Evolutionary conservation across 2,329 filamentous ascomycete genomes (phyloP), one percentile per base, ranked within the genome.

Genomic region (Diaporthe citriasiana): DNA sequence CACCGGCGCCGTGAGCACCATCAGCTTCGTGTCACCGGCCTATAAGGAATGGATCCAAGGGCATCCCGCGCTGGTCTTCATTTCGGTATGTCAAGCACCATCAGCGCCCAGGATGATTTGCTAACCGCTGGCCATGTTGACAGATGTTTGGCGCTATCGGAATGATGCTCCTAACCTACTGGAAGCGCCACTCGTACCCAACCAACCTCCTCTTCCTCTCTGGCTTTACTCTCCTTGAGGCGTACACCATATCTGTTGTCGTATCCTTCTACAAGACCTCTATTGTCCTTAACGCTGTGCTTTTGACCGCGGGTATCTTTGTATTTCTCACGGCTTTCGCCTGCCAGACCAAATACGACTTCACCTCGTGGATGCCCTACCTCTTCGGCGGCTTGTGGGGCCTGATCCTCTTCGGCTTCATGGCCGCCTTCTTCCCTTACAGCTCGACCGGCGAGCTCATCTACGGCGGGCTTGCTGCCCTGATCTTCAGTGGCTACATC

Each of bases 331-430:
- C 93, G 1, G 84, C 95, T 57, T 98, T 99, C 83, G 97, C 97
- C 66, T 98, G 95, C 90, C 97, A 99, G 87, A 94, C 94, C 77
- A 97, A 97, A 83, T 99, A 99, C 82, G 97, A 99, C 87, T 99
- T 99, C 83, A 98, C 96, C 1, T 93, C 91, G 77, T 99, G 97
- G 96, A 94, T 96, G 87, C 96, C 97, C 25, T 98, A 98, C 82
- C 90, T 98, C 4, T 97, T 97, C 80, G 95, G 95, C 74, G 92
- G 89, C 0, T 89, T 99, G 25, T 98, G 97, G 97, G 93, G 94
- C 9, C 85, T 98, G 74, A 89, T 99, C 76, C 87, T 99, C 53
- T 98, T 98, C 81, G 94, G 97, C 68, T 97, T 99, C 87, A 95
- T 98, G 90, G 89, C 93, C 77, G 90, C 91, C 77, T 98, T 98